Base-by-base conservation (phyloP, 164 flowering plant genomes). In the Hamamelis virginiana region DNA sequence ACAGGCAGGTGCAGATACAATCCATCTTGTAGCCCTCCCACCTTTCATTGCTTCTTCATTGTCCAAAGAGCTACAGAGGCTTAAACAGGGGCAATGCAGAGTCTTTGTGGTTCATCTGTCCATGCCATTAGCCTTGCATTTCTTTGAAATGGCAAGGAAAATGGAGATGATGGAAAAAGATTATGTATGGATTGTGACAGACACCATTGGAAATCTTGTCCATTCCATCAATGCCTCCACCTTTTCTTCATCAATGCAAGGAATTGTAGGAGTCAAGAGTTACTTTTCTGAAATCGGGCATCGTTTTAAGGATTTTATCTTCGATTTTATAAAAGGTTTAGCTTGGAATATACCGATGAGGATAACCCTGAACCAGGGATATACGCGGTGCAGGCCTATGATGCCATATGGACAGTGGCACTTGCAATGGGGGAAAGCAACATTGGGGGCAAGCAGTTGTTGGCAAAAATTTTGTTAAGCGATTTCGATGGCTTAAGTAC, bases 171-270 rank as follows among this genome's bases (percentile, higher is more conserved):
- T 82, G 79, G 79, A 72, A 28, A 68, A 74, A 14, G 80, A 23
- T 6, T 81, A 63, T 48, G 78, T 81, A 12, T 81, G 82, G 80
- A 82, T 82, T 59, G 63, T 74, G 0, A 79, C 81, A 1, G 71
- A 68, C 65, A 21, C 51, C 21, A 19, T 69, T 12, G 66, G 81
- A 55, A 70, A 67, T 47, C 69, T 73, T 8, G 58, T 74, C n/a
- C 70, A 79, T 61, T 75, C 75, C 1, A 19, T 74, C 6, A 60
- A 75, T 59, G 44, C 56, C 0, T 53, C 82, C 0, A 62, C 52
- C 19, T 66, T 73, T 47, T 73, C 81, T 43, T n/a, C n/a, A n/a
- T 58, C 78, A 23, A 77, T 82, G 80, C 79, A 82, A 75, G 85
- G 83, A 14, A 63, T 77, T 5, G 0, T 79, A 5, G 82, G 85